Evolutionary conservation across 257 asterid genomes (phyloP), one percentile per base, ranked within the genome.

Genomic region (Nicotiana obtusifolia): DNA sequence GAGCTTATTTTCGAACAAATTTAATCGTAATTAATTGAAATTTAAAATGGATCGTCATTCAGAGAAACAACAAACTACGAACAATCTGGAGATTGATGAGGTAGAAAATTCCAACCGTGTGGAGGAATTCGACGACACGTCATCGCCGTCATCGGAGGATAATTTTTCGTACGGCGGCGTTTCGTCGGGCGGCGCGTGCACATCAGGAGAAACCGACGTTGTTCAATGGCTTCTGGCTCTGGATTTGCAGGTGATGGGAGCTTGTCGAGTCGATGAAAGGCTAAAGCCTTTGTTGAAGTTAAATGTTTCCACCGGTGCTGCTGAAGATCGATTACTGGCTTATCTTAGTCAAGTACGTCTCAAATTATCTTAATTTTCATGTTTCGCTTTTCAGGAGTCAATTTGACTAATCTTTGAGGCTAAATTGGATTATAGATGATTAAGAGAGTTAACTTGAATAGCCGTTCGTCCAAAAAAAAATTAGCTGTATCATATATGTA

Each of bases 201-300:
- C 54, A 67, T 68, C 54, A 37, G 59, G 90, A 60, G 93, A 87
- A 76, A 92, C 84, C n/a, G 88, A 84, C 53, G 88, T 96, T 86
- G 44, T 89, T 77, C 97, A 84, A 68, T 96, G 97, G 97, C 86
- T 93, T 81, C 87, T 87, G 67, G 98, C 98, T 19, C 82, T 96
- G 85, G 98, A 94, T 86, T 87, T 93, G 86, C 99, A 96, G 89
- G 92, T 90, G 54, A 89, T 92, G 88, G 99, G 99, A 56, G 99
- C 98, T 71, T 96, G 99, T 84, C 92, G 99, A 15, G 91, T 90
- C 17, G 99, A 96, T 85, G 99, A 96, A 92, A 91, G 99, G 86
- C 86, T 96, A 90, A 96, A 93, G 87, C 99, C 99, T 66, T 82
- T 96, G 90, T 88, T 96, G 83, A 94, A 96, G 89, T 85, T 96